phyloP scores from a whole-genome alignment of 2,329 filamentous ascomycete genomes.

The Neofusicoccum kwambonambiense region DNA sequence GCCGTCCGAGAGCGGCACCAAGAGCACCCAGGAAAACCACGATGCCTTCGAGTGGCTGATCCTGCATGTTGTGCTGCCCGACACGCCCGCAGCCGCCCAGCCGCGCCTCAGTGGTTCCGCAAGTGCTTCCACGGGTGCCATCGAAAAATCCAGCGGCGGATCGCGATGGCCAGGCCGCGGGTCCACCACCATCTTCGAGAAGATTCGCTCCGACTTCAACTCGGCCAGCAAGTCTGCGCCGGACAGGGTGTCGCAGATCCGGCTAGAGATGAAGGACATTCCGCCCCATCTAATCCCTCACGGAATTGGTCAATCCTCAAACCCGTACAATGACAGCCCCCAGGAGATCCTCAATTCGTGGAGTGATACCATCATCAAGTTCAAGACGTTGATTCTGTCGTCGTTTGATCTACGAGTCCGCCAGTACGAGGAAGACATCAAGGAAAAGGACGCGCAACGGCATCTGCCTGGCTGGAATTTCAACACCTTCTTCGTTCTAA shows the following conservation, averaged over 20 bases:
- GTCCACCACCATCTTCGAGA: slow-evolving; percentile 82
- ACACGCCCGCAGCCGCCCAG: slow-evolving; percentile 76
- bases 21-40: slow-evolving; percentile 80
- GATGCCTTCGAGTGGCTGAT: slow-evolving; percentile 97
- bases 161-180: slow-evolving; percentile 76
- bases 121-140: slow-evolving; percentile 50
- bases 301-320: slow-evolving; percentile 29
- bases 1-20: slow-evolving; percentile 52
- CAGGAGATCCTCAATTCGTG: slow-evolving; percentile 80
- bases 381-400: slow-evolving; percentile 81
- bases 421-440: slow-evolving; percentile 96
- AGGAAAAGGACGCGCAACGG: slow-evolving; percentile 86
- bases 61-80: slow-evolving; percentile 85
- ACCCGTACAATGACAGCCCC: slow-evolving; percentile 65
- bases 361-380: slow-evolving; percentile 77
- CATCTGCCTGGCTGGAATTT: slow-evolving; percentile 96
- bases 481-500: slow-evolving; percentile 97
- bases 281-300: slow-evolving; percentile 48
- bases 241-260: slow-evolving; percentile 82
- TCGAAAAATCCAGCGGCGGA: slow-evolving; percentile 64
- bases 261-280: slow-evolving; percentile 58
- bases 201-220: slow-evolving; percentile 88
- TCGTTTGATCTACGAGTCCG: slow-evolving; percentile 89
- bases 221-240: slow-evolving; percentile 67
- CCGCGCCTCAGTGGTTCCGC: slow-evolving; percentile 60